These are phyloP conservation scores for Fusarium neocosmosporiellum DNA, from an alignment of 2,329 filamentous ascomycete species.

Conservation along the genomic window DNA sequence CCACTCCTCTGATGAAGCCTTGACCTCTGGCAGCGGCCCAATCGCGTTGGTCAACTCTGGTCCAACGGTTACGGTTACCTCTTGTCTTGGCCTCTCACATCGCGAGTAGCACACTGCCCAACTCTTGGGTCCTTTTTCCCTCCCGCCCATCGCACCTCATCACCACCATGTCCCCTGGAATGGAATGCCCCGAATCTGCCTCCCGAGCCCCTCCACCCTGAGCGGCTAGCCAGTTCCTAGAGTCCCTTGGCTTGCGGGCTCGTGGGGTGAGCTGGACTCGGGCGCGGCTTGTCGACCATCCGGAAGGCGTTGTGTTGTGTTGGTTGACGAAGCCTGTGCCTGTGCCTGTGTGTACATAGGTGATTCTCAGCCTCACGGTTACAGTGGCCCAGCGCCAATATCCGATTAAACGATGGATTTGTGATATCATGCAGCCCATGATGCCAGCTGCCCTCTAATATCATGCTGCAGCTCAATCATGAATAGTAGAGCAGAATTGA, in stretches of 20 bases:
- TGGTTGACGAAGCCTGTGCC: not conserved
- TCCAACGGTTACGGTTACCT: constrained; percentile 32
- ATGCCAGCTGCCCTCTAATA: constrained; percentile 8
- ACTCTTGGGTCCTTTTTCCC: constrained; percentile 4
- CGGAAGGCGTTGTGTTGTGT: not conserved
- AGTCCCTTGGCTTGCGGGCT: not conserved
- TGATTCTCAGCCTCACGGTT: constrained; percentile 34
- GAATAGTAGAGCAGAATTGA: not conserved
- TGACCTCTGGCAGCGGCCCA: constrained; percentile 34
- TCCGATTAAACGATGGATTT: not conserved
- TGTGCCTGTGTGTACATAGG: not conserved
- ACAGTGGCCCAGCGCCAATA: constrained; percentile 8
- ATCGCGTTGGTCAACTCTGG: constrained; percentile 32
- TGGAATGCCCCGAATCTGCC: constrained; percentile 24
- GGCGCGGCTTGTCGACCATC: constrained; percentile 4
- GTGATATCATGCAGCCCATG: constrained; percentile 4
- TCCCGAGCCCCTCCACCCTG: constrained; percentile 16
- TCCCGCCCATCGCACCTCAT: constrained; percentile 19
- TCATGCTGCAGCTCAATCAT: not conserved
- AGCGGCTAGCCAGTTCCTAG: not conserved
- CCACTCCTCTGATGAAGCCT: constrained; percentile 34
- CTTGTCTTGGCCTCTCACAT: constrained; percentile 10
- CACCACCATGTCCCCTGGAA: constrained; percentile 1
- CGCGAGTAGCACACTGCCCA: not conserved
- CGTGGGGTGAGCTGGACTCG: constrained; percentile 3